Conservation (phyloP, 2,329 filamentous ascomycete species). For the Triangularia verruculosa region DNA sequence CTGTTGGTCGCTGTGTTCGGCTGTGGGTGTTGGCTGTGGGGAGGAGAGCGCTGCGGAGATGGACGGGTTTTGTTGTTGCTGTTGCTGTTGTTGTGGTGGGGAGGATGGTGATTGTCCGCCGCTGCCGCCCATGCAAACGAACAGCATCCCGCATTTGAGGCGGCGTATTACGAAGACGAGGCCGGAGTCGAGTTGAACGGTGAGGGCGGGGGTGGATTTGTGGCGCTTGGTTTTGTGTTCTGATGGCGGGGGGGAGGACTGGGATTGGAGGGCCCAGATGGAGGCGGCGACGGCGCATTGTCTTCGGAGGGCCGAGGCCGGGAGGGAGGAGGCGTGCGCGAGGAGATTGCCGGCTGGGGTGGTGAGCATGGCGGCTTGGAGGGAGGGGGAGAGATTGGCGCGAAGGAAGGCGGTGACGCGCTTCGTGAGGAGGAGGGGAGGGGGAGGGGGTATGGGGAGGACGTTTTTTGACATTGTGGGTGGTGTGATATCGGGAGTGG, state of each 20-base stretch:
- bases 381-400: slow-evolving; percentile 53
- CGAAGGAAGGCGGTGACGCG: slow-evolving; percentile 61
- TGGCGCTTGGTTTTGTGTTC: slow-evolving; percentile 11
- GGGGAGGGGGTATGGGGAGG: slow-evolving; percentile 35
- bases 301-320: slow-evolving; percentile 57
- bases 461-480: slow-evolving; percentile 15
- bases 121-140: slow-evolving; percentile 54
- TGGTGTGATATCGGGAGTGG: neutral
- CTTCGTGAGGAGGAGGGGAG: slow-evolving; percentile 63
- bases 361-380: slow-evolving; percentile 59
- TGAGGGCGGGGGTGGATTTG: slow-evolving; percentile 39
- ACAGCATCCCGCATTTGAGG: slow-evolving; percentile 58
- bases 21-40: neutral
- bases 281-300: slow-evolving; percentile 63
- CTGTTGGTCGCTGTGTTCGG: neutral
- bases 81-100: neutral
- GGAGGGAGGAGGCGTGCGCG: slow-evolving; percentile 50
- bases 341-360: slow-evolving; percentile 62
- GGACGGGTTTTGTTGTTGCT: neutral
- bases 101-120: slow-evolving; percentile 10
- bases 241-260: slow-evolving; percentile 24
- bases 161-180: slow-evolving; percentile 58
- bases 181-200: slow-evolving; percentile 55
- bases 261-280: slow-evolving; percentile 55
- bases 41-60: neutral